A percentile compares a stretch with the other conserved stretches of the same genome.
These are phyloP conservation scores for Clitopilus passeckerianus DNA, from an alignment of 768 basidiomycete genomes.

Conservation along the genomic window DNA sequence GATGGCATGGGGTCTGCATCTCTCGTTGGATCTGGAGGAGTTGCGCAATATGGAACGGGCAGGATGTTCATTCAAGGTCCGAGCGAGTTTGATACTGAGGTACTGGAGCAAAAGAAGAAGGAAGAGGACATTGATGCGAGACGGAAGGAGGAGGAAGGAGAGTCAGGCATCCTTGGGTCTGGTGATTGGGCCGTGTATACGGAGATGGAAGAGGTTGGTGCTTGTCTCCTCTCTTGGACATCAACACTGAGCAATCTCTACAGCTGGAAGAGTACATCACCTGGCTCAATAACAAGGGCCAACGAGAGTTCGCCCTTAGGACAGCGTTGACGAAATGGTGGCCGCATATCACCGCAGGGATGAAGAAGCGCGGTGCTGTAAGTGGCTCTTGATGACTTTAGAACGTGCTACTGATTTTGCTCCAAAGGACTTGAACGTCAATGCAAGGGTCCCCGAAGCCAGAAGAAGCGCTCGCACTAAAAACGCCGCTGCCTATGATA, in stretches of 20 bases:
- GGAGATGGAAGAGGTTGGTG: conserved; percentile 78
- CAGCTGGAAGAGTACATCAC: conserved; percentile 80
- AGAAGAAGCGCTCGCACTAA: conserved; percentile 74
- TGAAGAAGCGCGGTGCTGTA: conserved; percentile 72
- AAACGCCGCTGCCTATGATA: conserved; percentile 50
- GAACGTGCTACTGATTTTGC: background rate
- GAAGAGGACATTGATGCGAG: conserved; percentile 55
- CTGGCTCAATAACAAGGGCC: conserved; percentile 92
- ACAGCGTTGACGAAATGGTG: conserved; percentile 78
- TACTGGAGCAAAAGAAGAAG: conserved; percentile 53
- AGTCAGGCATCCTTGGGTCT: conserved; percentile 61
- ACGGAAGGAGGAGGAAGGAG: conserved; percentile 76
- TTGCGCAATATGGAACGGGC: conserved; percentile 82
- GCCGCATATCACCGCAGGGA: conserved; percentile 75
- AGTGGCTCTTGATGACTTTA: conserved; percentile 19
- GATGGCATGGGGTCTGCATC: conserved; percentile 90
- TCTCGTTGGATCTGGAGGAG: conserved; percentile 72
- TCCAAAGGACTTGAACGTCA: conserved; percentile 62
- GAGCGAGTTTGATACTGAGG: conserved; percentile 71
- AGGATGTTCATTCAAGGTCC: conserved; percentile 92
- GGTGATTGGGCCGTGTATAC: conserved; percentile 93
- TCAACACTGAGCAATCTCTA: conserved; percentile 8
- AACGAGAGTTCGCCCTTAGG: conserved; percentile 80
- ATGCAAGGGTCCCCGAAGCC: conserved; percentile 70
- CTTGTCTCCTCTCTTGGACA: background rate